Evolutionary conservation across 441 rosid genomes (phyloP).

Genomic region (Metrosideros polymorpha): DNA sequence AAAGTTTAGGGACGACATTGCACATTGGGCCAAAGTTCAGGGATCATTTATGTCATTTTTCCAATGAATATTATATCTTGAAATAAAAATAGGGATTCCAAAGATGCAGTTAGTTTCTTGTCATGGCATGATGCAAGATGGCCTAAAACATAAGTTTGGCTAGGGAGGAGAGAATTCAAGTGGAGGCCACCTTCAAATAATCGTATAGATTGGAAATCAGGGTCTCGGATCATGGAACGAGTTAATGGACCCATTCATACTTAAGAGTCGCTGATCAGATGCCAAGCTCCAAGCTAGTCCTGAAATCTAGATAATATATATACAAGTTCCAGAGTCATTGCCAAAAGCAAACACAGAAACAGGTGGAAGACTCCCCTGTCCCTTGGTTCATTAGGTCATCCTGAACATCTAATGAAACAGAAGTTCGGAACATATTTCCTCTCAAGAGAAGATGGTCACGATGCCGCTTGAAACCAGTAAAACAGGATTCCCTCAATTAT

Average conservation of each 20-base stretch:
- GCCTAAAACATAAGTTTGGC: background rate
- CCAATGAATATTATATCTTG: too few relatives aligned
- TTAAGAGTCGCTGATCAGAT: background rate
- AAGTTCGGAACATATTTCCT: background rate
- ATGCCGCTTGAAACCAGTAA: background rate
- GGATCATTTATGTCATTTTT: background rate
- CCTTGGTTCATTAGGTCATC: background rate
- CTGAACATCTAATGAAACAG: background rate
- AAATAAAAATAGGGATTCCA: background rate
- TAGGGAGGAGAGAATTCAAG: background rate
- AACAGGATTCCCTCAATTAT: background rate
- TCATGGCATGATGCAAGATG: background rate
- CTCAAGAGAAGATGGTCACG: background rate
- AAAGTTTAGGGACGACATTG: too few relatives aligned
- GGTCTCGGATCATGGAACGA: background rate
- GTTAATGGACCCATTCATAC: background rate
- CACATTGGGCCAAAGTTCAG: too few relatives aligned
- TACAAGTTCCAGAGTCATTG: background rate
- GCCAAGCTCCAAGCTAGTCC: background rate
- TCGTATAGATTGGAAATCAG: background rate
- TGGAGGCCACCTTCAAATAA: background rate
- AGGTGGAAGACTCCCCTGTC: background rate
- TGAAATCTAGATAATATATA: background rate
- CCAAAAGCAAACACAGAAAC: background rate
- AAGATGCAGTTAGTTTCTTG: background rate